These are phyloP conservation scores for Phylloboletellus chloephorus DNA, from an alignment of 1,284 basidiomycete genomes.

Conservation along the genomic window DNA sequence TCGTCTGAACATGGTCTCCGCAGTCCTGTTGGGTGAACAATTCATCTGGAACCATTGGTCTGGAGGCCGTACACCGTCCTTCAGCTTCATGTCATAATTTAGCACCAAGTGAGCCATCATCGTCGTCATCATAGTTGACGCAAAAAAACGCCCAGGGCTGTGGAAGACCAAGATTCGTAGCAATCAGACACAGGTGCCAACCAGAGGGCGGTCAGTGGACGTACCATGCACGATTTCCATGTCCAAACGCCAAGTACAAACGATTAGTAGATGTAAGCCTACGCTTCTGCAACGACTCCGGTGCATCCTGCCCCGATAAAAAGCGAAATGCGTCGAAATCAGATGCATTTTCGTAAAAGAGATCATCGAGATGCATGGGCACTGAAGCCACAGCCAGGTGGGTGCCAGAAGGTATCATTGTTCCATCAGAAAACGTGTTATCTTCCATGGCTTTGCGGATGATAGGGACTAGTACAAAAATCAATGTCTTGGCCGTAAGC, in stretches of 20 bases:
- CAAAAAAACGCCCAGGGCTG: slow-evolving; percentile 39
- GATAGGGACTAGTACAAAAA: slow-evolving; percentile 28
- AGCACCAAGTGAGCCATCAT: slow-evolving; percentile 35
- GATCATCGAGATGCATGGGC: slow-evolving; percentile 34
- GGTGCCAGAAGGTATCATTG: slow-evolving; percentile 36
- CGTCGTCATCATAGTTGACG: slow-evolving; percentile 31
- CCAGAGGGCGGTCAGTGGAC: slow-evolving; percentile 13
- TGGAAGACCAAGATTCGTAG: not conserved
- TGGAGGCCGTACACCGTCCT: slow-evolving; percentile 34
- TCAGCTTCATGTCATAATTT: slow-evolving; percentile 34
- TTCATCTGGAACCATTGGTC: slow-evolving; percentile 37
- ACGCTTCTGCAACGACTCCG: slow-evolving; percentile 17
- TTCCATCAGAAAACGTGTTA: slow-evolving; percentile 41
- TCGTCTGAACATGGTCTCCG: slow-evolving; percentile 32
- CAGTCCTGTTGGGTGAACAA: slow-evolving; percentile 27
- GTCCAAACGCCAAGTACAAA: slow-evolving; percentile 38
- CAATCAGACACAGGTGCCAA: slow-evolving; percentile 5
- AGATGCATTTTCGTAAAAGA: slow-evolving; percentile 29
- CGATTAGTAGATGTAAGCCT: slow-evolving; percentile 31
- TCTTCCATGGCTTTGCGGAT: slow-evolving; percentile 34
- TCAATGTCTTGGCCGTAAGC: slow-evolving; percentile 6
- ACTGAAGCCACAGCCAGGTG: slow-evolving; percentile 30
- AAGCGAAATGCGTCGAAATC: slow-evolving; percentile 40
- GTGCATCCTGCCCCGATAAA: slow-evolving; percentile 19
- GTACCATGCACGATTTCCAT: slow-evolving; percentile 41